phyloP scores from a whole-genome alignment of 2,329 filamentous ascomycete genomes.

The Cladophialophora chaetospira region DNA sequence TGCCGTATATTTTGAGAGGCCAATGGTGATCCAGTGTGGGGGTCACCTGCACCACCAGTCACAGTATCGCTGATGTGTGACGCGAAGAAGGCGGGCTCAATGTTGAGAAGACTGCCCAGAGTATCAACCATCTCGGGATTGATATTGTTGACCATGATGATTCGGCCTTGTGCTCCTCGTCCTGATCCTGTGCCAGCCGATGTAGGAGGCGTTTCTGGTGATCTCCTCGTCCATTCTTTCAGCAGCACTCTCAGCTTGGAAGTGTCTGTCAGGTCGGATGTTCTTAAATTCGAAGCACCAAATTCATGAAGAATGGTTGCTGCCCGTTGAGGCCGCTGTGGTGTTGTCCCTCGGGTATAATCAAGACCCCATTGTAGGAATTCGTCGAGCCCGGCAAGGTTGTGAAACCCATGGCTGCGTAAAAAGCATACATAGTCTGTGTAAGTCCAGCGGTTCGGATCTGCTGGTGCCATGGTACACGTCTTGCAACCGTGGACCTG shows the following conservation, averaged over 20 bases:
- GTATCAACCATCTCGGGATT: constrained; percentile 29
- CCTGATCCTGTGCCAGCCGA: constrained; percentile 9
- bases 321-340: constrained; percentile 24
- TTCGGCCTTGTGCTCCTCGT: constrained; percentile 24
- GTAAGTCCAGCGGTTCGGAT: constrained; percentile 30
- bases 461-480: constrained; percentile 30
- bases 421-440: constrained; percentile 32
- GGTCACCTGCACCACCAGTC: constrained; percentile 18
- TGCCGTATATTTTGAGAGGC: constrained; percentile 26
- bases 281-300: constrained; percentile 23
- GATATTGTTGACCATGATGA: constrained; percentile 31
- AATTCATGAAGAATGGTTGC: constrained; percentile 28
- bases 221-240: constrained; percentile 29
- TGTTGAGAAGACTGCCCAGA: constrained; percentile 28
- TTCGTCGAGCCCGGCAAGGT: constrained; percentile 27
- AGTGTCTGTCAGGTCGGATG: constrained; percentile 29
- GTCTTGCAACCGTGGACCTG: constrained; percentile 20
- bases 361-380: constrained; percentile 30
- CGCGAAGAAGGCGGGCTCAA: constrained; percentile 30
- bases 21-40: constrained; percentile 21
- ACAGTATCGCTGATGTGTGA: constrained; percentile 26
- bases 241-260: constrained; percentile 27
- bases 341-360: constrained; percentile 11
- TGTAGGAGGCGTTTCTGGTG: constrained; percentile 17
- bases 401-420: constrained; percentile 31